Base-by-base conservation (phyloP, 1,284 basidiomycete species). In the Thecaphora frezii region DNA sequence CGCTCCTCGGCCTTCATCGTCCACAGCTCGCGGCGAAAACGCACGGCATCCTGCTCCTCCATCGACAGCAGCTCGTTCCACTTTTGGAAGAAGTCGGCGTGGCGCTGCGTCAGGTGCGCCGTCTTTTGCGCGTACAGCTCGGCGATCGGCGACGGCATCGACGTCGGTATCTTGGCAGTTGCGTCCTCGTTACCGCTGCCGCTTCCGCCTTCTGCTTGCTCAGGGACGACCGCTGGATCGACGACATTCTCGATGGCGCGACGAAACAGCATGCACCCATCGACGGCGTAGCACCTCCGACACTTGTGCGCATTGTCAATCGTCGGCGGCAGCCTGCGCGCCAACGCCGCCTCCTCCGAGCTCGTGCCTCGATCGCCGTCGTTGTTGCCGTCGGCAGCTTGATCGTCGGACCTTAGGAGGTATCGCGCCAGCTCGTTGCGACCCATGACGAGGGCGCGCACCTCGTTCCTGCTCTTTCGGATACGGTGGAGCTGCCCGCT, bases 181-280 rank as follows among this genome's bases (percentile, higher is more conserved):
- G 28, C 28, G 8, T 30, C 14, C 8, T 8, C 28, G 14, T 8
- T 30, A 14, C 14, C 28, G 8, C 28, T 30, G 33, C 18, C 33
- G 12, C 18, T 36, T 9, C 3, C 13, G 33, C 30, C 37, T 36
- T 51, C 54, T 4, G 47, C 45, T n/a, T 46, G 54, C 14, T 22
- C 43, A n/a, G 51, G 37, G 19, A 44, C 14, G 5, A 36, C 45
- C 0, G 43, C 45, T 2, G 58, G 66, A 48, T 74, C 70, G 30
- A 54, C 36, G 21, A 74, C 46, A 4, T 53, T 48, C 44, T 76
- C 71, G 36, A 71, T 39, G n/a, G 69, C 51, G 82, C 88, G 89
- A 46, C 93, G 89, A 80, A 93, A 97, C 5, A 98, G 83, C 89
- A 97, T 93, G 80, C 96, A 98, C 1, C 86, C 85, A 70, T 97